Base-by-base conservation (phyloP, 2,329 filamentous ascomycete species). In the Alternaria atra region DNA sequence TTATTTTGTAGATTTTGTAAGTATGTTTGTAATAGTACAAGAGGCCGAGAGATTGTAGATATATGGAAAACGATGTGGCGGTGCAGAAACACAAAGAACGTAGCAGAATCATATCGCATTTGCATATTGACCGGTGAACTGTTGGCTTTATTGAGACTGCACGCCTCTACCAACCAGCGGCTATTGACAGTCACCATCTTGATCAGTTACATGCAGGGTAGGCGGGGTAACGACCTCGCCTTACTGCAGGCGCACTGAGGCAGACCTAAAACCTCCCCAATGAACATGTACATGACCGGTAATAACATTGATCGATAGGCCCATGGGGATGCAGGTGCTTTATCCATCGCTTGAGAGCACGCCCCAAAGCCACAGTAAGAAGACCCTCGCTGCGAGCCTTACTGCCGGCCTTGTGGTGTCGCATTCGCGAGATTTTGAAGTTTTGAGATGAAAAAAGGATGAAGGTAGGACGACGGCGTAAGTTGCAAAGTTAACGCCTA, bases 401-500 rank as follows among this genome's bases (percentile, higher is more conserved):
- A 17, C 29, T 48, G 17, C 35, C 12, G 4, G 30, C 46, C 46
- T 48, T 39, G 35, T 7, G 6, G 35, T 8, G 35, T 17, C 35
- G 17, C n/a, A 17, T 2, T 37, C 35, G n/a, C n/a, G n/a, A 17
- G 4, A 37, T 12, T n/a, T 5, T 5, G 34, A n/a, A 15, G 6
- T 4, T 35, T 25, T 2, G 30, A 35, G 17, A 35, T 23, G 30
- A 9, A 15, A 6, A 17, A 12, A 48, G 2, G 20, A 5, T 2
- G 1, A 15, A 50, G 13, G 5, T 5, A n/a, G n/a, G 13, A 2
- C 1, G 32, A 20, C 10, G 4, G 8, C 32, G 5, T 5, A 17
- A 48, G 17, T 29, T 2, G 44, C 7, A 0, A 1, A 0, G 8
- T 7, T 1, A 32, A 27, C 0, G 3, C 2, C 1, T 2, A 7